Conservation (phyloP, 2,329 filamentous ascomycete genomes). For the Cytospora chrysosperma region DNA sequence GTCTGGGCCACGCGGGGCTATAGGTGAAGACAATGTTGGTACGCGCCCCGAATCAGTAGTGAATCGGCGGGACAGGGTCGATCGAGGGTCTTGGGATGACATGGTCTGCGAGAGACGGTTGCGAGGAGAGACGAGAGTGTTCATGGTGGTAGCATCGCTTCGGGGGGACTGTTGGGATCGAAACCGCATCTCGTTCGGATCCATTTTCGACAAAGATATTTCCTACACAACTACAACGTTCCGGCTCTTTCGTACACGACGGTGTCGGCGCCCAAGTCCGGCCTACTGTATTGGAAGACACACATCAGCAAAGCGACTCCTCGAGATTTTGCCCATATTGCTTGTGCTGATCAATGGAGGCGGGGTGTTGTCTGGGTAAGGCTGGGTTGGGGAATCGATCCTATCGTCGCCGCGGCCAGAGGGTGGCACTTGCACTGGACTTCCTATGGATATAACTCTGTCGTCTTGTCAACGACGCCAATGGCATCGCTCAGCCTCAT, state of each 20-base stretch:
- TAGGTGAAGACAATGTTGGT: conserved; percentile 69
- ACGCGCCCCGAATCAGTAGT: conserved; percentile 87
- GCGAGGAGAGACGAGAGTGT: conserved; percentile 71
- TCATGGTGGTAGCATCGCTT: conserved; percentile 73
- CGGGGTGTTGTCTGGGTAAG: conserved; percentile 17
- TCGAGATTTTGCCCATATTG: conserved; percentile 12
- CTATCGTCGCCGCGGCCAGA: conserved; percentile 7
- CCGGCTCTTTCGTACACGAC: conserved; percentile 41
- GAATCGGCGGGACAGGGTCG: conserved; percentile 83
- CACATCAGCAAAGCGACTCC: conserved; percentile 19
- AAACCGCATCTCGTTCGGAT: conserved; percentile 68
- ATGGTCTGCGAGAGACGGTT: conserved; percentile 62
- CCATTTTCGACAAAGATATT: conserved; percentile 60
- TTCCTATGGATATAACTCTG: not conserved
- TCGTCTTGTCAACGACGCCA: not conserved
- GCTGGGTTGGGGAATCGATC: conserved; percentile 7
- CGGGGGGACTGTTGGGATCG: conserved; percentile 74
- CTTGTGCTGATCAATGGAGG: conserved; percentile 20
- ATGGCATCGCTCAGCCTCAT: not conserved
- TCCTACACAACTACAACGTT: conserved; percentile 34
- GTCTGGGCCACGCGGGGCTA: conserved; percentile 49
- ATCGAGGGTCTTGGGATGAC: conserved; percentile 66
- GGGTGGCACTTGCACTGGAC: conserved; percentile 1
- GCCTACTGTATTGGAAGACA: conserved; percentile 38
- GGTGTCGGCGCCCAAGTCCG: conserved; percentile 34